These are phyloP conservation scores for Trichoderma citrinoviride DNA, from an alignment of 2,329 filamentous ascomycete genomes.

Conservation along the genomic window DNA sequence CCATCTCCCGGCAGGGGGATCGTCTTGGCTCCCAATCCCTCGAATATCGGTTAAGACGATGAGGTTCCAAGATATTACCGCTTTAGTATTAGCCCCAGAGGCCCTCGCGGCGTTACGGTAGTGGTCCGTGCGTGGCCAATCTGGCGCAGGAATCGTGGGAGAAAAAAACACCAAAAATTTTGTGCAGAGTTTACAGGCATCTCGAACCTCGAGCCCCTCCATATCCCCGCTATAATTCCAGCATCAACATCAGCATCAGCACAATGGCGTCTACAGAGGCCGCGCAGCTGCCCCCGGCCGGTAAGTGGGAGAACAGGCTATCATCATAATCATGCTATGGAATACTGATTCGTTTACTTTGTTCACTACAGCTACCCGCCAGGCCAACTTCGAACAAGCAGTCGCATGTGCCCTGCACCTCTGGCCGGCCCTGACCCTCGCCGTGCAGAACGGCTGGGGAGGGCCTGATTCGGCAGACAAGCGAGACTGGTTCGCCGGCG, in stretches of 20 bases:
- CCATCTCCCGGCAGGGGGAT: background rate
- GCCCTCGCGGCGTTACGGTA: background rate
- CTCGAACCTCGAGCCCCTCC: conserved; percentile 30
- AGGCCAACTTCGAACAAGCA: conserved; percentile 76
- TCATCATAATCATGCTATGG: conserved; percentile 11
- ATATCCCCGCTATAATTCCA: conserved; percentile 29
- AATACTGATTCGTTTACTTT: conserved; percentile 7
- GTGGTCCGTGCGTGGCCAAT: conserved; percentile 19
- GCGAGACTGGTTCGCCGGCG: conserved; percentile 93
- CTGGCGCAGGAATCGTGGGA: background rate
- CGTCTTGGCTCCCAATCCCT: conserved; percentile 2
- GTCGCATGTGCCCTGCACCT: conserved; percentile 81
- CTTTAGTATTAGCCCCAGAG: background rate
- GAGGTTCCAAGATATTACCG: background rate
- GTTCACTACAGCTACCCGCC: conserved; percentile 47
- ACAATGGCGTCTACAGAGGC: conserved; percentile 35
- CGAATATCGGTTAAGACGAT: background rate
- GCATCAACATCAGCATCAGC: conserved; percentile 17
- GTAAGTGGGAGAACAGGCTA: conserved; percentile 25
- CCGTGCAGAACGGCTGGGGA: conserved; percentile 84
- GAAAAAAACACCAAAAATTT: conserved; percentile 22
- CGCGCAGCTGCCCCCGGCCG: conserved; percentile 33
- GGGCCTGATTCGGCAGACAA: conserved; percentile 81
- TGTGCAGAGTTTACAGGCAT: conserved; percentile 16
- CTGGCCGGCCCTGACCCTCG: conserved; percentile 85